These are phyloP conservation scores for Haplosporangium gracile DNA, from an alignment of 192 early-diverging fungal genomes.

Conservation along the genomic window DNA sequence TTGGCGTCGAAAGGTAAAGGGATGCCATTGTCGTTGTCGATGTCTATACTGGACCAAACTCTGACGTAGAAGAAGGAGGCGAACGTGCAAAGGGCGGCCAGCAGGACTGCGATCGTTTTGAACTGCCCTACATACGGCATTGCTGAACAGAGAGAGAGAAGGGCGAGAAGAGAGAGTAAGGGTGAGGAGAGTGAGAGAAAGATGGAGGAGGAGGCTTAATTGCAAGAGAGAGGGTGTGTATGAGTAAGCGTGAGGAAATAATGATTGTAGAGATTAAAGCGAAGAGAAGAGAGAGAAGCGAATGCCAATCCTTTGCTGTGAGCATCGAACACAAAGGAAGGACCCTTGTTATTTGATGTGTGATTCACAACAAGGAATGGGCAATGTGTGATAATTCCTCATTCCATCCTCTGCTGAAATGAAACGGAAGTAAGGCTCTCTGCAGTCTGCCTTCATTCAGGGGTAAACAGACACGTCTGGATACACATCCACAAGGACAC, in stretches of 20 bases:
- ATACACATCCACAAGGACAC: too few relatives aligned
- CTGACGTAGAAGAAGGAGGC: slow-evolving; percentile 37
- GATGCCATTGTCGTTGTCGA: neutral
- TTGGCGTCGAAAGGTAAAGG: neutral
- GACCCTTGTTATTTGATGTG: neutral
- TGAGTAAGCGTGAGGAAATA: neutral
- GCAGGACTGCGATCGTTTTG: slow-evolving; percentile 5
- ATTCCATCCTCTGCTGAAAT: neutral
- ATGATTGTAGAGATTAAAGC: neutral
- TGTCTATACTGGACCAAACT: slow-evolving; percentile 41
- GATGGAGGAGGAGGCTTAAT: neutral
- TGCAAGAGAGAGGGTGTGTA: too few relatives aligned
- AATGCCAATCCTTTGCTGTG: neutral
- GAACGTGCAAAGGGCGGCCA: slow-evolving; percentile 21
- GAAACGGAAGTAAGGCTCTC: neutral
- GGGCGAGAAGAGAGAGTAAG: too few relatives aligned
- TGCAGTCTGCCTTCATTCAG: too few relatives aligned
- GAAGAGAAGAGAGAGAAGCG: neutral
- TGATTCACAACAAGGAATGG: neutral
- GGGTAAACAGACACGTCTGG: too few relatives aligned
- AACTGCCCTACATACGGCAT: slow-evolving; percentile 28
- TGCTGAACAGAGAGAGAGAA: neutral
- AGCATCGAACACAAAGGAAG: neutral
- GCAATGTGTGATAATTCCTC: neutral
- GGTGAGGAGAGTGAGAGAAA: neutral